A percentile compares a stretch with the other conserved stretches of the same genome.
Conservation (phyloP, 2,329 filamentous ascomycete genomes). For the Domatiomyces catenatus region DNA sequence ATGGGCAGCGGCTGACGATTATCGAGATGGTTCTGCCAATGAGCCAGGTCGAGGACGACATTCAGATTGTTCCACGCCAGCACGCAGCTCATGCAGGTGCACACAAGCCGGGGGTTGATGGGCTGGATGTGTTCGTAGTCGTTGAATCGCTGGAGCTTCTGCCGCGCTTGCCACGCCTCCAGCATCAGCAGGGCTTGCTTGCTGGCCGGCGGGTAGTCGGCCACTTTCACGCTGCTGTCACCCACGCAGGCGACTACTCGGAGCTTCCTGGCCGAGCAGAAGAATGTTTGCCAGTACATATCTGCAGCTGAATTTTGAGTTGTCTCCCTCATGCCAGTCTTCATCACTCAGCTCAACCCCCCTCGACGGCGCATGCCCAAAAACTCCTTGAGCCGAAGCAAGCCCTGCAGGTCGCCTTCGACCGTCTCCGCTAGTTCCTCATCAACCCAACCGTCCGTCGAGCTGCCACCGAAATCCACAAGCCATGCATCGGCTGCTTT, state of each 20-base stretch:
- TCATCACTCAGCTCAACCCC: no score
- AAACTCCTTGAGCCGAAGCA: conserved; percentile 7
- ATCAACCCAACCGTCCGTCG: conserved; percentile 18
- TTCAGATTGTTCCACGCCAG: conserved; percentile 17
- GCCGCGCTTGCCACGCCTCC: neutral
- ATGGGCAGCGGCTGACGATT: conserved; percentile 14
- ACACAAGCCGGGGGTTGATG: conserved; percentile 10
- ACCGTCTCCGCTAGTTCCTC: conserved; percentile 13
- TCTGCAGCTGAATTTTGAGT: no score
- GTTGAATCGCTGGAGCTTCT: conserved; percentile 13
- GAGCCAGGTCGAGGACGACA: conserved; percentile 15
- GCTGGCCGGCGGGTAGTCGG: conserved; percentile 3
- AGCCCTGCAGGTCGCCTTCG: conserved; percentile 17
- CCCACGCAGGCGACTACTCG: no score
- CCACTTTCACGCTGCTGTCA: no score
- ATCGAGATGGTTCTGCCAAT: conserved; percentile 15
- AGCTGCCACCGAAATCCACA: conserved; percentile 20
- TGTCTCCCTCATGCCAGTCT: no score
- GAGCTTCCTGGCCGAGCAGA: conserved; percentile 3
- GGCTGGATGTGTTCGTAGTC: conserved; percentile 15
- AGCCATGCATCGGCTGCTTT: conserved; percentile 15
- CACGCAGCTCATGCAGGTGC: conserved; percentile 16
- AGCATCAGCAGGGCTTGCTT: conserved; percentile 1
- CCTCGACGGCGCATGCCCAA: no score
- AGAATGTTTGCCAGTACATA: conserved; percentile 1